Base-by-base conservation (phyloP, 225 moss, liverwort and hornwort genomes). In the Asterella californica region DNA sequence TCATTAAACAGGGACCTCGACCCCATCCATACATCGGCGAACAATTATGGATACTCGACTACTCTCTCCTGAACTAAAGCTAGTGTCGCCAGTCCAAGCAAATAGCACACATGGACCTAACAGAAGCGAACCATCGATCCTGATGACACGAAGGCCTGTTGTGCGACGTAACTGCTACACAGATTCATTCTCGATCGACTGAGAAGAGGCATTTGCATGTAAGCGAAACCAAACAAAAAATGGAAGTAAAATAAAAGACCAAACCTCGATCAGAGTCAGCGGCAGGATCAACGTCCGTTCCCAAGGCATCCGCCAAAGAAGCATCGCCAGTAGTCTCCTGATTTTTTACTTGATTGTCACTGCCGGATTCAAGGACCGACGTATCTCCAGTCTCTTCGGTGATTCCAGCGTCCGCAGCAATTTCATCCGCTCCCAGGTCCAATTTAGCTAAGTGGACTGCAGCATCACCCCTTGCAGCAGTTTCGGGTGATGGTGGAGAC, bases 251-350 rank as follows among this genome's bases (percentile, higher is more conserved):
- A n/a, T n/a, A n/a, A n/a, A n/a, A n/a, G n/a, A n/a, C n/a, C n/a
- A n/a, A n/a, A 84, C 86, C 80, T 79, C 52, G 75, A 79, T 81
- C 54, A 30, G 72, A 60, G 71, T 78, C 81, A 2, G 29, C 75
- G 18, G 75, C 14, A 32, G 67, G 54, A 63, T 82, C 82, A 29
- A 42, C 61, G 27, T 4, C 70, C 5, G 76, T 32, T 53, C 33
- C 74, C 22, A 60, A 60, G 34, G 82, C 49, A 25, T 22, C 77
- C 15, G 69, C 50, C 37, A n/a, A 45, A 74, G 74, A 67, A 37
- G 32, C 68, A 73, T 25, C 77, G 19, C 76, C 79, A 21, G 47
- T 61, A 2, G n/a, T 37, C 32, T 63, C 32, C 70, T 86, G 61
- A 65, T 81, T 79, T 65, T 68, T 72, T 15, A 29, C 48, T 29